Evolutionary conservation across 768 basidiomycete genomes (phyloP), one percentile per base, ranked within the genome.

Genomic region (Mycena vulgaris): DNA sequence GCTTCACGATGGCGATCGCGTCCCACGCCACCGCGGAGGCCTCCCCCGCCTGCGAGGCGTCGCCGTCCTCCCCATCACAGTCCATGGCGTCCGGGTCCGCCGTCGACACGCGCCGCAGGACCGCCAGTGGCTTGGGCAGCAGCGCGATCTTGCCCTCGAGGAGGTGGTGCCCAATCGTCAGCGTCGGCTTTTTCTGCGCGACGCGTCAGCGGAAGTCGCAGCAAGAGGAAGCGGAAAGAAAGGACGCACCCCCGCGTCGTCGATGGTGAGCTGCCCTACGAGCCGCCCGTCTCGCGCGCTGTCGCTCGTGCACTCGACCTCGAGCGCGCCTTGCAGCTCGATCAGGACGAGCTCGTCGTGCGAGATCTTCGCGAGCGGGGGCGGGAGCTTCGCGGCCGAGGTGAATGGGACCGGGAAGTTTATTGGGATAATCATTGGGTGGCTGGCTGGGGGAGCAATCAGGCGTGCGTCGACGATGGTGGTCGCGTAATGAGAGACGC

Each of bases 91-190:
- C 76, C 75, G 40, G 75, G 74, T 62, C 64, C 9, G 14, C 67
- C n/a, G 47, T 62, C 47, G 48, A 49, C 66, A 81, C 80, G 55
- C 89, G 87, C 69, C 87, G 83, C 33, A 98, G 85, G 47, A 98
- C 88, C 3, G 93, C 97, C 31, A 95, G 85, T 0, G 96, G 95
- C 77, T 95, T 97, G 2, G 92, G 82, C 9, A 98, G 85, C 51
- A 81, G 84, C 37, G 89, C 86, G 68, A 97, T 85, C 77, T 93
- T 94, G 61, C 96, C 96, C 76, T 98, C 97, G 6, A 98, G 89
- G 33, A 96, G 85, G 75, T 98, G 95, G 80, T 97, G 92, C 16
- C 96, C 96, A 68, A 98, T 93, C 62, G 86, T 80, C 8, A 98
- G 85, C 3, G 90, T 95, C 5, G 94, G 90, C 73, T 92, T 94